Evolutionary conservation across 2,329 filamentous ascomycete species (phyloP).

Genomic region (Rutstroemia sp.): DNA sequence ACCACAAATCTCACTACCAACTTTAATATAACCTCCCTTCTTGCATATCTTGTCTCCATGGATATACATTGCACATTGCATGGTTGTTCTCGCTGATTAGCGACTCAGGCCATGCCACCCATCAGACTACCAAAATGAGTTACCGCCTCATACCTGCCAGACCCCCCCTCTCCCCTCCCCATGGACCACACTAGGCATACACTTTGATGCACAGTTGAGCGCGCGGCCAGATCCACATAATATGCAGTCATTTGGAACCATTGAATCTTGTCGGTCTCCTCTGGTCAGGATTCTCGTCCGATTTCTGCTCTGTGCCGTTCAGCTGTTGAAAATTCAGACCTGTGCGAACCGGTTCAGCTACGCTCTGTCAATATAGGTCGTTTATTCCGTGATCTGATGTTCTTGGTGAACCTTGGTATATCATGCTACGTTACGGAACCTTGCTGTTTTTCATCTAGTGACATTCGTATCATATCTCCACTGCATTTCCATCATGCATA

Average conservation of each 20-base stretch:
- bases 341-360: not conserved
- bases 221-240: not conserved
- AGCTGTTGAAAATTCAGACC: not conserved
- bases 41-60: not conserved
- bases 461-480: not conserved
- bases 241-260: not conserved
- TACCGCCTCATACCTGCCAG: too few species aligned
- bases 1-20: not conserved
- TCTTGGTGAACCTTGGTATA: not conserved
- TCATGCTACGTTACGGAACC: not conserved
- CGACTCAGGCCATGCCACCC: too few species aligned
- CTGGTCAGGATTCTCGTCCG: not conserved
- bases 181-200: too few species aligned
- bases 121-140: not conserved
- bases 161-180: too few species aligned
- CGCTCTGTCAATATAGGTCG: not conserved
- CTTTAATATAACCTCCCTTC: slow-evolving; percentile 2
- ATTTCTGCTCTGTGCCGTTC: too few species aligned
- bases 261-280: not conserved
- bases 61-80: not conserved
- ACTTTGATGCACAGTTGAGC: too few species aligned
- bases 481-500: not conserved
- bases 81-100: not conserved
- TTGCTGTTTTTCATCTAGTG: not conserved
- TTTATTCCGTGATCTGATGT: not conserved